Evolutionary conservation across 1,284 basidiomycete species (phyloP), one percentile per base, ranked within the genome.

Genomic region (Malassezia globosa): DNA sequence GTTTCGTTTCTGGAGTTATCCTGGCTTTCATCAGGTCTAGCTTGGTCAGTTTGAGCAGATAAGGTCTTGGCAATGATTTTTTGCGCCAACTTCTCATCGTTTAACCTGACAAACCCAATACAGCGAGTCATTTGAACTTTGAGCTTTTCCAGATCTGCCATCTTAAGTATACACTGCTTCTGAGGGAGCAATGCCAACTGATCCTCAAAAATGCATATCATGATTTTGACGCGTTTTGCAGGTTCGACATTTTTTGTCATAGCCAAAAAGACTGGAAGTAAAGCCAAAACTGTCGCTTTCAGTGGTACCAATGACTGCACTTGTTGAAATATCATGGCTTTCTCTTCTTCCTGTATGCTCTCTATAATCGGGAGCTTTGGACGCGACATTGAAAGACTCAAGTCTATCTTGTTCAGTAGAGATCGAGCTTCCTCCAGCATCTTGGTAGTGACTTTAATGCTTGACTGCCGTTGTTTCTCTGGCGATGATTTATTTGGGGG

Each of bases 61-160:
- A 43, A 33, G 4, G 37, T 36, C 25, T 52, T 51, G 6, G 41
- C 52, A 33, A 64, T 55, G 39, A 62, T 58, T 37, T 55, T 51
- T 41, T 60, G 58, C 0, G 64, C 62, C 23, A 69, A 45, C 14
- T 60, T 55, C 4, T 66, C 63, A 37, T 67, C 64, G 51, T 59
- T 60, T 29, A 58, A 53, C 11, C 63, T 58, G 16, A 69, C 66
- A 54, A 65, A 69, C 36, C 62, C 59, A 54, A 66, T 67, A 48
- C 66, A 67, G 8, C 66, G 56, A 39, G 58, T 63, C 61, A 69
- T 64, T 46, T 69, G 66, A 46, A 60, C 58, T 50, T 68, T 67
- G 34, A 69, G 57, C 55, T 68, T 67, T 43, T 68, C 65, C 29
- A 69, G 50, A 41, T 69, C 66, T 18, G 53, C 50, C 22, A 58